phyloP scores from a whole-genome alignment of 2,329 filamentous ascomycete species.

The Zelopaecilomyces penicillatus region DNA sequence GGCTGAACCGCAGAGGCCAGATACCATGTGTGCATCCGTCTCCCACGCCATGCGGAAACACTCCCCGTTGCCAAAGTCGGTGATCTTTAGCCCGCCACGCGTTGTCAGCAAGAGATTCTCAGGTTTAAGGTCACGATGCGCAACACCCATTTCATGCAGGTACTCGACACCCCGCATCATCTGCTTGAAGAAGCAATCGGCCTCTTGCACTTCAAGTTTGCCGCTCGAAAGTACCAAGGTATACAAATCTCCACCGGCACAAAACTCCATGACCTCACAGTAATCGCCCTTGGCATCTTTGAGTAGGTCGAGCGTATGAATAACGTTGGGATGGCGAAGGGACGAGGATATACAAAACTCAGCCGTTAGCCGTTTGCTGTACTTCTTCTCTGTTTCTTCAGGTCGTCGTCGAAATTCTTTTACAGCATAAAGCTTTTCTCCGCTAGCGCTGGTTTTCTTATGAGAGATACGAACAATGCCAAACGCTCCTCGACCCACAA shows the following conservation, averaged over 20 bases:
- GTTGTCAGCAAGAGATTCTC: constrained; percentile 93
- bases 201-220: constrained; percentile 85
- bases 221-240: constrained; percentile 84
- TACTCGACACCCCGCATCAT: constrained; percentile 99
- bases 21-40: constrained; percentile 96
- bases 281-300: constrained; percentile 96
- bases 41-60: constrained; percentile 99
- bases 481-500: constrained; percentile 92
- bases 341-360: constrained; percentile 99
- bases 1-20: constrained; percentile 88
- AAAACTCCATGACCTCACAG: constrained; percentile 99
- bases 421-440: constrained; percentile 90
- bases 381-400: constrained; percentile 93
- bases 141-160: constrained; percentile 98
- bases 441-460: constrained; percentile 76
- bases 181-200: constrained; percentile 98
- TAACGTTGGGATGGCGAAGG: constrained; percentile 92
- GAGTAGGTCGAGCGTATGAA: constrained; percentile 90
- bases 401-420: constrained; percentile 95
- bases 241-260: constrained; percentile 91
- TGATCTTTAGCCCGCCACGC: constrained; percentile 90
- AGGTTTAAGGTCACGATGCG: constrained; percentile 91
- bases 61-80: constrained; percentile 96
- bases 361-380: constrained; percentile 92
- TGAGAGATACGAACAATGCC: constrained; percentile 96